Evolutionary conservation across 257 asterid genomes (phyloP), one percentile per base, ranked within the genome.

Genomic region (Ajuga chamaepitys): DNA sequence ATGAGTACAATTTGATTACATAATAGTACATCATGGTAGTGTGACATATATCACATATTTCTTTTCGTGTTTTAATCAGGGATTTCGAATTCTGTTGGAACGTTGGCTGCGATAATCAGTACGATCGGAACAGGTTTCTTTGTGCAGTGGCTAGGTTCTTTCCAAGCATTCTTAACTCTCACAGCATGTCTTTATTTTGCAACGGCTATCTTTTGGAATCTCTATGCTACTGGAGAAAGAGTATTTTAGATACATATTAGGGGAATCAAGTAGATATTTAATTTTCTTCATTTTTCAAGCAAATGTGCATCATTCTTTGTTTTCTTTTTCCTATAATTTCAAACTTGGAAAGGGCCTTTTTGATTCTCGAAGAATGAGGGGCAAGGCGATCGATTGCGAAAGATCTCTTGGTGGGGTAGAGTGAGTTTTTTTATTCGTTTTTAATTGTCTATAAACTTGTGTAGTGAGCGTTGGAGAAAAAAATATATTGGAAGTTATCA

Each of bases 81-180:
- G 75, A 85, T 91, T 18, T 87, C 98, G 11, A 93, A 89, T 77
- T 93, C 98, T 9, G 97, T 94, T 6, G 98, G 98, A 64, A 93
- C 97, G 46, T 42, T 93, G 44, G 98, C 96, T 26, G 98, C 98
- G 28, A 89, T 89, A 53, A 74, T 89, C 56, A 93, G 98, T 61
- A 93, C 96, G 35, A 85, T 89, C 3, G 97, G 97, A 38, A 89
- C 98, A 20, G 96, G 98, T 18, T 86, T 56, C 61, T 93, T 93
- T 38, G 95, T 93, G 69, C 85, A 87, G 69, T 89, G 98, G 97
- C 78, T 87, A 28, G 98, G 97, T 73, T 93, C 97, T 5, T 89
- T 93, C 63, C 95, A 89, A 72, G 90, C 98, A 60, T 89, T 89
- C 70, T 78, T 93, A 70, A 80, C 88, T 56, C 85, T 93, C 51